These are phyloP conservation scores for Peterozyma toletana DNA, from an alignment of 805 yeast species.

Conservation along the genomic window DNA sequence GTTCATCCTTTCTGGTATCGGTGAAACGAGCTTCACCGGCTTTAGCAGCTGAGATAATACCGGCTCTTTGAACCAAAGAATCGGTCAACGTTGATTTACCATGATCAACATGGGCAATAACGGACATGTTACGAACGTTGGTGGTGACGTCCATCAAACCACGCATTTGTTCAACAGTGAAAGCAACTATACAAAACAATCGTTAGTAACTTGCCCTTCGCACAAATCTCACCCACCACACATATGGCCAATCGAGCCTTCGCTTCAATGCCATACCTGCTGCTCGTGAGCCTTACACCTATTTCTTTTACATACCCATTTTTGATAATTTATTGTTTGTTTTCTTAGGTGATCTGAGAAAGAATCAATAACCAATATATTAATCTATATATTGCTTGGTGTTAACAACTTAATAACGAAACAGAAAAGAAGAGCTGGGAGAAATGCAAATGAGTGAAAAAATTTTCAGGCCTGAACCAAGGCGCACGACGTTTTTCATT, in stretches of 20 bases:
- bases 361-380: conserved; percentile 1
- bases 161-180: conserved; percentile 90
- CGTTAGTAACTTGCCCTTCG: too few relatives aligned
- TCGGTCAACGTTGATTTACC: conserved; percentile 99
- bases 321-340: conserved; percentile 4
- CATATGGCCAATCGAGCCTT: too few relatives aligned
- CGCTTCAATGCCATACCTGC: too few relatives aligned
- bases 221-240: too few relatives aligned
- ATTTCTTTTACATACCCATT: conserved; percentile 6
- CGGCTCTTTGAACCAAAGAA: conserved; percentile 98
- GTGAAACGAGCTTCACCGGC: conserved; percentile 99
- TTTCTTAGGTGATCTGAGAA: not conserved
- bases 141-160: conserved; percentile 99
- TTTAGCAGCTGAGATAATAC: conserved; percentile 99
- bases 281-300: too few relatives aligned
- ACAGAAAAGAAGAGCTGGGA: not conserved
- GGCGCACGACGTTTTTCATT: too few relatives aligned
- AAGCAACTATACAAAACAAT: conserved; percentile 28
- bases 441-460: too few relatives aligned
- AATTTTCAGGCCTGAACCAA: too few relatives aligned
- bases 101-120: conserved; percentile 99
- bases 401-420: not conserved
- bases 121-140: conserved; percentile 99
- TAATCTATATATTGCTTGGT: not conserved
- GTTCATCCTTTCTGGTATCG: conserved; percentile 99